A percentile compares a stretch with the other conserved stretches of the same genome.
Conservation (phyloP, 2,329 filamentous ascomycete genomes). For the Fusarium xyrophilum region DNA sequence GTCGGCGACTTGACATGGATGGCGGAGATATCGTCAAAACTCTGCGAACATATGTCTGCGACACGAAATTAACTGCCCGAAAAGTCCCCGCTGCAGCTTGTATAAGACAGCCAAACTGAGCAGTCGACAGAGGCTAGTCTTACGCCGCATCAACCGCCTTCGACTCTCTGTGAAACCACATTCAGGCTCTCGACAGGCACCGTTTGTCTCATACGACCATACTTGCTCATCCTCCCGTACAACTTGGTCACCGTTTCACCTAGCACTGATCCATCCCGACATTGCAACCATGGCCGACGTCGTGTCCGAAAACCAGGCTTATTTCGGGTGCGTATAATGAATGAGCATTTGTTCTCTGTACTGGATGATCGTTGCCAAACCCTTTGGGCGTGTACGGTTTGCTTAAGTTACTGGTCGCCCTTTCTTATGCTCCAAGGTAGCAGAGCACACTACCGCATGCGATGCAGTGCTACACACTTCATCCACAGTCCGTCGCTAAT, state of each 20-base stretch:
- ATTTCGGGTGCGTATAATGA: slow-evolving; percentile 52
- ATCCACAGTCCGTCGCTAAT: slow-evolving; percentile 25
- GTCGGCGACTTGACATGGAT: background rate
- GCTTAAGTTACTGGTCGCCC: slow-evolving; percentile 1
- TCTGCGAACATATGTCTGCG: slow-evolving; percentile 22
- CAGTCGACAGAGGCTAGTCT: slow-evolving; percentile 3
- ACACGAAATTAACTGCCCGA: slow-evolving; percentile 39
- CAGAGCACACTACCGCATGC: slow-evolving; percentile 2
- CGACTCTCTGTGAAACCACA: slow-evolving; percentile 5
- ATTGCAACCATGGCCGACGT: slow-evolving; percentile 44
- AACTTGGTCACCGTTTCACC: slow-evolving; percentile 12
- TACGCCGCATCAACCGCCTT: background rate
- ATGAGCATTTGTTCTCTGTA: background rate
- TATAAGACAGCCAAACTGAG: slow-evolving; percentile 25
- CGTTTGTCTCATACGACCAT: slow-evolving; percentile 17
- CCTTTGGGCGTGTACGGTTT: background rate
- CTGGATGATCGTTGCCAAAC: background rate
- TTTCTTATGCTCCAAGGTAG: slow-evolving; percentile 13
- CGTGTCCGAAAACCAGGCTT: slow-evolving; percentile 48
- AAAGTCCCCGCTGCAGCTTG: slow-evolving; percentile 43
- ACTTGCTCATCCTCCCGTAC: slow-evolving; percentile 7
- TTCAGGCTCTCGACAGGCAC: slow-evolving; percentile 8
- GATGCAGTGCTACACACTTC: background rate
- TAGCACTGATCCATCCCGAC: slow-evolving; percentile 44
- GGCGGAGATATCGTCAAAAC: slow-evolving; percentile 29